phyloP scores from a whole-genome alignment of 495 filamentous ascomycete species.

The Talaromyces adpressus region DNA sequence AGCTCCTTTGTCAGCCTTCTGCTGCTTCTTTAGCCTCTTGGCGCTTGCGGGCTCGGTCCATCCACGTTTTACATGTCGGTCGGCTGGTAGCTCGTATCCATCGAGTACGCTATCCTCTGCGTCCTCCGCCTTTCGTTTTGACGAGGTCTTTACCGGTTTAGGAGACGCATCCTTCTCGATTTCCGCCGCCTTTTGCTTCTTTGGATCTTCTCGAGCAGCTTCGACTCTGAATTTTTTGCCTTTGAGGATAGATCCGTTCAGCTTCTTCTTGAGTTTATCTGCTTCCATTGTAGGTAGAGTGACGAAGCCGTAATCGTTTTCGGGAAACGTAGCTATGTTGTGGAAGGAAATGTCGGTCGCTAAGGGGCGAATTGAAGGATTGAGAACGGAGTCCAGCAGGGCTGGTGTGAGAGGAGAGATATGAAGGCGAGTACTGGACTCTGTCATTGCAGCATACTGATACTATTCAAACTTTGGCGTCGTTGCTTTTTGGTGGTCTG shows the following conservation, averaged over 20 bases:
- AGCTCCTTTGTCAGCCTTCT: conserved; percentile 38
- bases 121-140: conserved; percentile 57
- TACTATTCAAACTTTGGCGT: background rate
- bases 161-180: conserved; percentile 15
- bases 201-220: conserved; percentile 58
- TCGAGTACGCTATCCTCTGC: conserved; percentile 61
- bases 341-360: conserved; percentile 83
- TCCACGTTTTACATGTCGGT: conserved; percentile 76
- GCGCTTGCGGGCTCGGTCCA: conserved; percentile 66
- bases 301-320: conserved; percentile 83
- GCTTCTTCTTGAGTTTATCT: conserved; percentile 81
- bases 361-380: conserved; percentile 55
- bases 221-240: conserved; percentile 82
- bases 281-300: conserved; percentile 75
- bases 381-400: conserved; percentile 60
- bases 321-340: conserved; percentile 73
- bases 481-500: background rate
- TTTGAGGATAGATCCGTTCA: conserved; percentile 82
- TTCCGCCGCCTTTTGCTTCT: conserved; percentile 27
- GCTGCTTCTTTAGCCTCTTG: conserved; percentile 43
- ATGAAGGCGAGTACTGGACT: conserved; percentile 58
- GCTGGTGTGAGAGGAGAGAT: conserved; percentile 76
- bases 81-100: conserved; percentile 65
- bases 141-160: conserved; percentile 25
- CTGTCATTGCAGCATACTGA: conserved; percentile 19